Conservation (phyloP, 305 asterid genomes). For the Fraxinus nigra region DNA sequence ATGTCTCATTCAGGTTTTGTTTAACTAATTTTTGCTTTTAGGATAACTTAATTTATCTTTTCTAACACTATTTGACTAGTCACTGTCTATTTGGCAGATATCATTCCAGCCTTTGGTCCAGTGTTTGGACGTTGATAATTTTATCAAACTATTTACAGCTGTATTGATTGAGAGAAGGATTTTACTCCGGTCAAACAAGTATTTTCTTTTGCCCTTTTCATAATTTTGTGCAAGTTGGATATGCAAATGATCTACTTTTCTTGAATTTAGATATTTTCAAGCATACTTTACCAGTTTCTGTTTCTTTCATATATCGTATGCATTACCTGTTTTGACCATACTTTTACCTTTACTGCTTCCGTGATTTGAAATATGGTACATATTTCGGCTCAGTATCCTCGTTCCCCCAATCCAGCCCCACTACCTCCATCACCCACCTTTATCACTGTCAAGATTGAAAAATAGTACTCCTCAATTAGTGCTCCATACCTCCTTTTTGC, state of each 20-base stretch:
- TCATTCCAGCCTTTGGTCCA: conserved; percentile 98
- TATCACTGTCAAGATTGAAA: neutral
- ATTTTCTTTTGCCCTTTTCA: conserved; percentile 28
- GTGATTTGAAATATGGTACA: neutral
- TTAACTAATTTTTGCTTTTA: neutral
- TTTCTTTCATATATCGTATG: neutral
- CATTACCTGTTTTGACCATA: conserved; percentile 3
- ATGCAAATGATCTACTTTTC: neutral
- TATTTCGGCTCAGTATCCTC: conserved; percentile 4
- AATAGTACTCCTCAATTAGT: neutral
- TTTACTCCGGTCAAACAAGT: conserved; percentile 94
- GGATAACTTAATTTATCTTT: neutral
- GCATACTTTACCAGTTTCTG: neutral
- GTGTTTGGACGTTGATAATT: conserved; percentile 96
- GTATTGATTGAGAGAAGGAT: conserved; percentile 95
- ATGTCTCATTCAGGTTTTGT: conserved; percentile 14
- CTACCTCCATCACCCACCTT: neutral
- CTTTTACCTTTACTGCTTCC: neutral
- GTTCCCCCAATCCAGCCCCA: neutral
- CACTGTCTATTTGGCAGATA: conserved; percentile 55
- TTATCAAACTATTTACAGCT: conserved; percentile 83
- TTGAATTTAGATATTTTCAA: neutral
- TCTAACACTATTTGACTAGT: conserved; percentile 20
- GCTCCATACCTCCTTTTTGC: neutral
- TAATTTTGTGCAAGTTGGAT: conserved; percentile 11